Evolutionary conservation across 495 filamentous ascomycete species (phyloP), one percentile per base, ranked within the genome.

Genomic region (Astrothelium macrocarpum): DNA sequence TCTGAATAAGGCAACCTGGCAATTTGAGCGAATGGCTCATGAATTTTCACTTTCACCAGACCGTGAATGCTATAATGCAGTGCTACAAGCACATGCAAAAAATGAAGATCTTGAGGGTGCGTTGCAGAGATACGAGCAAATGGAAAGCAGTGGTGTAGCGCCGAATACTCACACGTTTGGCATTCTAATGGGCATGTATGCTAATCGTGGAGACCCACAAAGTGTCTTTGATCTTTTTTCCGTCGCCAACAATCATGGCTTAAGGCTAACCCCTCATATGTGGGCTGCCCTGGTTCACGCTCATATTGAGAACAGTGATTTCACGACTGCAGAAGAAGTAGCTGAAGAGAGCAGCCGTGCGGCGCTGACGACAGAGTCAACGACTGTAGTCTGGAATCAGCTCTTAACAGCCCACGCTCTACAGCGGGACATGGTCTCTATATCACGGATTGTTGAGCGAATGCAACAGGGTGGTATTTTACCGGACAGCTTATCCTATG

Each of bases 301-400:
- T 29, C 49, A 56, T 20, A 29, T 56, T 10, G 49, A 29, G 18
- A 59, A 64, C 23, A 59, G 59, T 26, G 67, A 71, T 29, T 14
- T 65, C 10, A 32, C 62, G 25, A 60, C 60, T 36, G 71, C 71
- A 5, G 67, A 73, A 46, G 69, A 62, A 59, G 66, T 59, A 59
- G 78, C 68, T 31, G 63, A 73, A 74, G 29, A 73, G 68, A 56
- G 49, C 25, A 12, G 7, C 9, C 25, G 58, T 78, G 72, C 45
- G 79, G 78, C 32, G 73, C n/a, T 63, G 76, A 62, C 73, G 80
- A 12, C 29, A n/a, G 67, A 63, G 25, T 78, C 76, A 45, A 76
- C 77, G 39, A 84, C 85, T 18, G 72, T 77, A 56, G 84, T 93
- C 75, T 97, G 90, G 89, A 96, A 96, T 70, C 76, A 80, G 23